Conservation (phyloP, 2,329 filamentous ascomycete species). For the Fusarium anguioides region DNA sequence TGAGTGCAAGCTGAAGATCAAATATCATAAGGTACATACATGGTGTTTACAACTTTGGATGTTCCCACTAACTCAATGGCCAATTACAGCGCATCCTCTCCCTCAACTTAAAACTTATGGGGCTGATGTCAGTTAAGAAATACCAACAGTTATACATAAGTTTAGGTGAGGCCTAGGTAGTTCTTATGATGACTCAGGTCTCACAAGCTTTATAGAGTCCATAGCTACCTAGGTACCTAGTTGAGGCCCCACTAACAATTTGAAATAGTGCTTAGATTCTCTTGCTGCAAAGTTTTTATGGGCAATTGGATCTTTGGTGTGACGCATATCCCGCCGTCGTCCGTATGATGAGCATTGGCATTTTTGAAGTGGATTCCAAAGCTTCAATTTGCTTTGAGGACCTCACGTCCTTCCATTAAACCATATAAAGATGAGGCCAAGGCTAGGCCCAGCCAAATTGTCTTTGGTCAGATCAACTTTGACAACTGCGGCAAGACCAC, state of each 20-base stretch:
- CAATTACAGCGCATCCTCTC: conserved; percentile 9
- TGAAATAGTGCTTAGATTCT: not conserved
- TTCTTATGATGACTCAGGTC: conserved; percentile 10
- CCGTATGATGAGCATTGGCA: conserved; percentile 28
- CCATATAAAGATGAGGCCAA: conserved; percentile 42
- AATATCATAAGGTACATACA: too few relatives aligned
- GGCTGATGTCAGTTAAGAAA: too few relatives aligned
- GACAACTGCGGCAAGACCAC: conserved; percentile 28
- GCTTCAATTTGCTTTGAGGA: conserved; percentile 22
- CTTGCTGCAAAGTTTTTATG: conserved; percentile 14
- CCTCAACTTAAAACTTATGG: too few relatives aligned
- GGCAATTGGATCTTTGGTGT: conserved; percentile 25
- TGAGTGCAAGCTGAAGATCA: too few relatives aligned
- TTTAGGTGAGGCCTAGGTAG: too few relatives aligned
- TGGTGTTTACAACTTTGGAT: too few relatives aligned
- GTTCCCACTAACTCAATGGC: not conserved
- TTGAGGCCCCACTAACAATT: conserved; percentile 5
- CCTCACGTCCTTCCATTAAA: conserved; percentile 35
- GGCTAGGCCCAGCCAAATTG: conserved; percentile 39
- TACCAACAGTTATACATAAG: too few relatives aligned
- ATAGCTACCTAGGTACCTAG: not conserved
- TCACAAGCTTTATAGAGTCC: too few relatives aligned
- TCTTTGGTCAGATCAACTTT: conserved; percentile 35
- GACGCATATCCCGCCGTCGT: conserved; percentile 28
- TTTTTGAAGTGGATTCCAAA: conserved; percentile 33